phyloP scores from a whole-genome alignment of 352 stramenopile species.

The Pythium rishiriense region DNA sequence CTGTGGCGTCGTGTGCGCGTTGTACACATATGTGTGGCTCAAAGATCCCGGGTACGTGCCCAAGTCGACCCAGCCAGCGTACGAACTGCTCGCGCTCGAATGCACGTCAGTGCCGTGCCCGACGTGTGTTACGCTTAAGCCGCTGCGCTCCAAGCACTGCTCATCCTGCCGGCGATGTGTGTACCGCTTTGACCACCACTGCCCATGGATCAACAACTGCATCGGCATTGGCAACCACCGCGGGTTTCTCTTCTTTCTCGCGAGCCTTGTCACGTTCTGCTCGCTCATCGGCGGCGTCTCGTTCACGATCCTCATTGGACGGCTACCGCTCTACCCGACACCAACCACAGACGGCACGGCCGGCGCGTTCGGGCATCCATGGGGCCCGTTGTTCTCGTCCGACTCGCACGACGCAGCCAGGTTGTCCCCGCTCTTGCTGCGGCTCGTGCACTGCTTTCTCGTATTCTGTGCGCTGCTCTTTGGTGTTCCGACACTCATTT shows the following conservation, averaged over 20 bases:
- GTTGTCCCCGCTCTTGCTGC: conserved; percentile 50
- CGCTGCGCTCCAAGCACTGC: conserved; percentile 79
- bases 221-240: conserved; percentile 73
- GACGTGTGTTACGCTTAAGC: conserved; percentile 78
- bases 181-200: conserved; percentile 84
- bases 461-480: conserved; percentile 64
- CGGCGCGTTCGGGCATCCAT: neutral
- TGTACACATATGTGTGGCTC: conserved; percentile 81
- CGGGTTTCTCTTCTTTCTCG: conserved; percentile 74
- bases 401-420: conserved; percentile 21
- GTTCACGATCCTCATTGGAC: conserved; percentile 45
- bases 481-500: conserved; percentile 58
- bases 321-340: conserved; percentile 39
- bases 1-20: conserved; percentile 43
- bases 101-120: conserved; percentile 67
- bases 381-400: conserved; percentile 6
- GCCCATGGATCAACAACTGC: conserved; percentile 88
- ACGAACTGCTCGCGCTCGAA: conserved; percentile 75
- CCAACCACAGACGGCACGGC: neutral
- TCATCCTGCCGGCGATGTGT: conserved; percentile 77
- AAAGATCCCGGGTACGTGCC: conserved; percentile 78
- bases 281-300: conserved; percentile 46
- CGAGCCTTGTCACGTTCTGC: conserved; percentile 51
- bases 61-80: conserved; percentile 57
- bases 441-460: conserved; percentile 52